These are phyloP conservation scores for Candida albicans DNA, from an alignment of 1,139 yeast genomes.

Conservation along the genomic window DNA sequence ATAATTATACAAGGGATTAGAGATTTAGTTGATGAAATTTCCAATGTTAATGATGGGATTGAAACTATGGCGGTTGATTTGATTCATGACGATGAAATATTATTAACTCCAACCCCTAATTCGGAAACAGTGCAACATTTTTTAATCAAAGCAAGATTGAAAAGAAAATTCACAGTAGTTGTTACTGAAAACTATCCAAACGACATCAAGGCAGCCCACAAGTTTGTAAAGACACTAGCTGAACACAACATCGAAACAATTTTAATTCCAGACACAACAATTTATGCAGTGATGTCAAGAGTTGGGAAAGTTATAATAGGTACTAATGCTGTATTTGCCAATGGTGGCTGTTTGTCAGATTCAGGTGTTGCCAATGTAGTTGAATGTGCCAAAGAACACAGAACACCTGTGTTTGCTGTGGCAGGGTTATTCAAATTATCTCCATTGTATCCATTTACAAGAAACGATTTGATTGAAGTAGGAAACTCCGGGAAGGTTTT, in stretches of 20 bases:
- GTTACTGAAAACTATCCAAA: slow-evolving; percentile 94
- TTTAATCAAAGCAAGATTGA: slow-evolving; percentile 79
- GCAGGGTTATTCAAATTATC: slow-evolving; percentile 93
- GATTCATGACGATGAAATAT: slow-evolving; percentile 90
- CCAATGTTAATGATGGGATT: slow-evolving; percentile 85
- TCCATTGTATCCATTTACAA: slow-evolving; percentile 90
- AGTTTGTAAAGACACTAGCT: slow-evolving; percentile 76
- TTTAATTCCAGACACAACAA: slow-evolving; percentile 89
- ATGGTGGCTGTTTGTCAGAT: slow-evolving; percentile 90
- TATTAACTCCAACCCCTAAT: slow-evolving; percentile 91
- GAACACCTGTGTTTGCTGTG: slow-evolving; percentile 93
- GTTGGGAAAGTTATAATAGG: slow-evolving; percentile 96
- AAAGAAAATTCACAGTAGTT: slow-evolving; percentile 87
- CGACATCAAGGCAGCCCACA: slow-evolving; percentile 71
- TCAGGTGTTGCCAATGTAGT: slow-evolving; percentile 93
- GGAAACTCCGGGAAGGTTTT: slow-evolving; percentile 89
- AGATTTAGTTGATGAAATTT: slow-evolving; percentile 88
- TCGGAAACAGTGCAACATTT: slow-evolving; percentile 88
- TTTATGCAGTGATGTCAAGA: slow-evolving; percentile 93
- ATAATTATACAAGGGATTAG: slow-evolving; percentile 92
- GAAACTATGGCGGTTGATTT: slow-evolving; percentile 89
- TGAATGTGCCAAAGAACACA: slow-evolving; percentile 92
- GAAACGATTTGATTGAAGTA: slow-evolving; percentile 84
- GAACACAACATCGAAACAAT: slow-evolving; percentile 88
- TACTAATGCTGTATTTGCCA: slow-evolving; percentile 87